A percentile compares a stretch with the other conserved stretches of the same genome.
These are phyloP conservation scores for Lachnellula occidentalis DNA, from an alignment of 2,329 filamentous ascomycete genomes.

Conservation along the genomic window DNA sequence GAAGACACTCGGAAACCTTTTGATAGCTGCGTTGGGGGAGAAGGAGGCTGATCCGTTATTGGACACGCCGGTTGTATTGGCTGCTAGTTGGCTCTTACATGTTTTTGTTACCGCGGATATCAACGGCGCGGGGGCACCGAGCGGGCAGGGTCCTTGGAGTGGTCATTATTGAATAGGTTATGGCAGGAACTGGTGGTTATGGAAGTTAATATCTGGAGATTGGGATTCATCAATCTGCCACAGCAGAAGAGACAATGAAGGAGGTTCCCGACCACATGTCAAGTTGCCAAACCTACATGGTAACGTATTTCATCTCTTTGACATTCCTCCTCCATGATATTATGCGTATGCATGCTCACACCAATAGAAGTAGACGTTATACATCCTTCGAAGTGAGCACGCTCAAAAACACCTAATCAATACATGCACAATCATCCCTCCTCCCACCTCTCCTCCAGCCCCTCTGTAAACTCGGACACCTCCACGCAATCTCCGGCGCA, in stretches of 20 bases:
- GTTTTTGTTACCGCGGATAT: conserved; percentile 21
- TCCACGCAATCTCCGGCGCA: conserved; percentile 24
- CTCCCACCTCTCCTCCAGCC: conserved; percentile 18
- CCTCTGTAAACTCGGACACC: conserved; percentile 21
- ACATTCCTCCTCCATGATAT: no score
- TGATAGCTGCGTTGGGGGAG: conserved; percentile 15
- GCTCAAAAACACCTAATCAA: conserved; percentile 3
- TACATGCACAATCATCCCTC: conserved; percentile 23
- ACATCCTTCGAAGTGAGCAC: background rate
- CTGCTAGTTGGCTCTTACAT: conserved; percentile 18
- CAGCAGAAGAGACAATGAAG: no score
- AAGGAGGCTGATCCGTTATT: conserved; percentile 6
- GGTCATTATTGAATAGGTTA: conserved; percentile 14
- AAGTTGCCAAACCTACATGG: no score
- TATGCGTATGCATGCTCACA: no score
- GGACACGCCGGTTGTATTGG: conserved; percentile 13
- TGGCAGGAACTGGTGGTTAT: no score
- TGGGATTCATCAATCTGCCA: no score
- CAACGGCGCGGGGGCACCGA: conserved; percentile 18
- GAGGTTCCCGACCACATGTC: no score
- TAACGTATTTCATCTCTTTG: no score
- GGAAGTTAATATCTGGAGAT: no score
- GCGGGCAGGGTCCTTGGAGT: conserved; percentile 16
- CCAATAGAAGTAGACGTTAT: background rate
- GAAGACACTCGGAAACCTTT: conserved; percentile 14